Base-by-base conservation (phyloP, 768 basidiomycete species). In the Leccinum pellstonianum region DNA sequence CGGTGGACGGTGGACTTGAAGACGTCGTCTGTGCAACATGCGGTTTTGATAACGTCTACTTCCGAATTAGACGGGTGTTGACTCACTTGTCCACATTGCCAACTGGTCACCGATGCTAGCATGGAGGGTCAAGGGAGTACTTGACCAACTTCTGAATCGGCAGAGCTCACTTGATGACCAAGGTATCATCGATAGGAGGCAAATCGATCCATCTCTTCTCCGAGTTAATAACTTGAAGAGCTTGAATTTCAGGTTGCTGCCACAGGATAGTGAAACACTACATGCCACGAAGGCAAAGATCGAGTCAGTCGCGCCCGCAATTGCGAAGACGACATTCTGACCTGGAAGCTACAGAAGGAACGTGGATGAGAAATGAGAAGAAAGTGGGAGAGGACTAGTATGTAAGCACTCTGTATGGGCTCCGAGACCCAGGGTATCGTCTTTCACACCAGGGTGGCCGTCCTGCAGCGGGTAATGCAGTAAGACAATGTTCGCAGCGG, bases 1-100 rank as follows among this genome's bases (percentile, higher is more conserved):
- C 94, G 85, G 73, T 98, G 95, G 1, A 90, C 80, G 0, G 93
- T 95, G 0, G 91, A 94, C 65, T 91, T 92, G 82, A 95, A 95
- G 43, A 93, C 79, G 66, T 91, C 92, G 65, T 95, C 91, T 95
- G 31, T 51, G 12, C 7, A 50, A 50, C 25, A 33, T 31, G 31
- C 12, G 5, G 2, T 31, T 19, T 25, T 1, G 2, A 31, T 33
- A 1, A 27, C 4, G 23, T 19, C 9, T 0, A 3, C 11, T 29
- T 35, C 31, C 12, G 1, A 25, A 17, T 21, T 35, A 23, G 25
- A 19, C 0, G 21, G 8, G 15, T 12, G 2, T 5, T 53, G 4
- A 65, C 83, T 37, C 61, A 94, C 91, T 96, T 12, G 95, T 93
- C 90, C 93, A 93, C 21, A 91, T 78, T 11, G 91, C 86, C 60